Conservation (phyloP, 306 rosid species). For the Vachellia pachyceras region DNA sequence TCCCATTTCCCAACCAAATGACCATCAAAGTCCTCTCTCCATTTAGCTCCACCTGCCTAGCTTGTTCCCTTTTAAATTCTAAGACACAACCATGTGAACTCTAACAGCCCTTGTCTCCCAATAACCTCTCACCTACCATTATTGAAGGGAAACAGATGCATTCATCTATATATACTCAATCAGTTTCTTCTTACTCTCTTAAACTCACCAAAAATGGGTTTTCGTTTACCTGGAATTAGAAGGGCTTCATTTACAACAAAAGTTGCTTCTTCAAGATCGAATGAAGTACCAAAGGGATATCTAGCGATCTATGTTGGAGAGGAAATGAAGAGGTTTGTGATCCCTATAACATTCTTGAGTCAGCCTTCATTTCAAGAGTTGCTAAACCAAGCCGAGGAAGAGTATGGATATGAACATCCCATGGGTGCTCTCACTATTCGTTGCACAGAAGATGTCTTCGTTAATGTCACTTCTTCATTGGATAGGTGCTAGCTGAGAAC, state of each 20-base stretch:
- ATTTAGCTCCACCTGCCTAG: neutral
- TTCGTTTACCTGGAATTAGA: constrained; percentile 2
- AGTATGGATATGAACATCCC: neutral
- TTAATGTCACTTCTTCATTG: constrained; percentile 17
- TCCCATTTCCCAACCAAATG: neutral
- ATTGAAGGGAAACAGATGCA: neutral
- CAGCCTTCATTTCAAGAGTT: constrained; percentile 12
- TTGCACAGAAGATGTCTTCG: neutral
- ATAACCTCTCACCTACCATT: neutral
- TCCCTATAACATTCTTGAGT: constrained; percentile 33
- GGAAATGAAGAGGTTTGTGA: constrained; percentile 28
- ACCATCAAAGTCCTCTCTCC: neutral
- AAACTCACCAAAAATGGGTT: constrained; percentile 6
- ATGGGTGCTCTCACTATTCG: neutral
- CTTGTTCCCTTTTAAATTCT: too few species aligned
- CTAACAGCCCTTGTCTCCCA: neutral
- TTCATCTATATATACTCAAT: neutral
- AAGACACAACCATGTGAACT: constrained; percentile 19
- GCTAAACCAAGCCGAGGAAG: neutral
- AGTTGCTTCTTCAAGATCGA: neutral
- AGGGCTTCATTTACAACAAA: neutral
- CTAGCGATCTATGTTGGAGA: constrained; percentile 32
- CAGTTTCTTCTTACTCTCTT: neutral
- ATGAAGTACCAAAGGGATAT: constrained; percentile 30
- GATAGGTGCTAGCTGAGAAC: neutral